Evolutionary conservation across 805 yeast genomes (phyloP).

Genomic region (Brettanomyces naardenensis): DNA sequence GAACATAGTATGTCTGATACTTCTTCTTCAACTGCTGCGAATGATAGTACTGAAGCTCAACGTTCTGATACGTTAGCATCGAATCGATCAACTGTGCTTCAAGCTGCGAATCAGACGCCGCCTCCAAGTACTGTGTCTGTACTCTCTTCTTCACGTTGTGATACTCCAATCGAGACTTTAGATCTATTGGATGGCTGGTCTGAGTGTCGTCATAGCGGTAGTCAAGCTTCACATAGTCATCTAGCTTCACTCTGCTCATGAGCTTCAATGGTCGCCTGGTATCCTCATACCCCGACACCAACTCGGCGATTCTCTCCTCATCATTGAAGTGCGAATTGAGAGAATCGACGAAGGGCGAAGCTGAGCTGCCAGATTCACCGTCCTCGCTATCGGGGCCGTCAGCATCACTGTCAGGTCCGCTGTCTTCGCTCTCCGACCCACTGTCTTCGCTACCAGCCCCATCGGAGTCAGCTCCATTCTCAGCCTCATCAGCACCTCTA

Average conservation of each 20-base stretch:
- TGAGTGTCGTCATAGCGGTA: constrained; percentile 19
- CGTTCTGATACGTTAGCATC: constrained; percentile 65
- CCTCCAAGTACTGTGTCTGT: constrained; percentile 27
- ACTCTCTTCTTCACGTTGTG: constrained; percentile 42
- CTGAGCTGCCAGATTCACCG: constrained; percentile 22
- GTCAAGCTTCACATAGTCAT: constrained; percentile 24
- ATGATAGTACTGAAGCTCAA: constrained; percentile 46
- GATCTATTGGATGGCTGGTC: background rate
- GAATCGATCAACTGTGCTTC: constrained; percentile 54
- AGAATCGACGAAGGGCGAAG: constrained; percentile 55
- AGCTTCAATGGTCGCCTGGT: constrained; percentile 15
- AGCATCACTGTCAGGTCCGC: constrained; percentile 6
- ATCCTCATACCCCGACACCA: constrained; percentile 25
- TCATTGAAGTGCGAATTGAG: constrained; percentile 69
- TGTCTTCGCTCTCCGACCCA: constrained; percentile 5
- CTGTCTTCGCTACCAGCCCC: constrained; percentile 18
- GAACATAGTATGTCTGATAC: constrained; percentile 53
- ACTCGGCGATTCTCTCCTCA: constrained; percentile 30
- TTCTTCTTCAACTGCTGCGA: constrained; percentile 28
- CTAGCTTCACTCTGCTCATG: constrained; percentile 8
- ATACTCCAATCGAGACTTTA: constrained; percentile 7
- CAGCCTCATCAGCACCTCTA: constrained; percentile 11
- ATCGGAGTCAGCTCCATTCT: constrained; percentile 21
- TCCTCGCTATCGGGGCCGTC: constrained; percentile 28
- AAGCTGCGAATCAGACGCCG: constrained; percentile 27